phyloP scores from a whole-genome alignment of 371 early-diverging fungal genomes.

The Batkoa obscura region DNA sequence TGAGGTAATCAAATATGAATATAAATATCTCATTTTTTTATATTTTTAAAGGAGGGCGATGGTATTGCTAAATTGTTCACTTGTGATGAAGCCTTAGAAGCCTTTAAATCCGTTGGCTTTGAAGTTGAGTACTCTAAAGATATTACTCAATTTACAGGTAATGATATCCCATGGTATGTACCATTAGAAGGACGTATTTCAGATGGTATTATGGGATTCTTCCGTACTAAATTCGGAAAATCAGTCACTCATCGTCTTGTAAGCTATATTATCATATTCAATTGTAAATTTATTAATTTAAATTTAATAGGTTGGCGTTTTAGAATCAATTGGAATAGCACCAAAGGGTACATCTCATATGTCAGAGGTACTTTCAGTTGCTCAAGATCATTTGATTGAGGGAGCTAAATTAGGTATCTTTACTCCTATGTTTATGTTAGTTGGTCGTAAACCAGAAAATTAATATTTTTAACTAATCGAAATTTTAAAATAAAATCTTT shows the following conservation, averaged over 20 bases:
- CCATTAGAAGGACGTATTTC: slow-evolving; percentile 52
- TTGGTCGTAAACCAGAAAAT: slow-evolving; percentile 57
- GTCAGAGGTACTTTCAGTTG: slow-evolving; percentile 52
- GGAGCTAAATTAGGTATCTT: slow-evolving; percentile 60
- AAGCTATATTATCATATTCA: slow-evolving; percentile 8
- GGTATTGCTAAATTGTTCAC: slow-evolving; percentile 68
- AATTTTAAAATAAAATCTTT: too few species aligned
- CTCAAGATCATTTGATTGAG: slow-evolving; percentile 55
- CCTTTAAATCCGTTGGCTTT: slow-evolving; percentile 66
- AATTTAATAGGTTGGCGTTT: slow-evolving; percentile 10
- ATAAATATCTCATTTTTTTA: neutral
- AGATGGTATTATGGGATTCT: slow-evolving; percentile 30
- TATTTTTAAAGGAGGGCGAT: slow-evolving; percentile 37
- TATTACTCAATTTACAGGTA: slow-evolving; percentile 35
- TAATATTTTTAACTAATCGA: neutral
- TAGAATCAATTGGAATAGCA: slow-evolving; percentile 62
- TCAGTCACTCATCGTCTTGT: slow-evolving; percentile 12
- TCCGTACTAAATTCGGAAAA: slow-evolving; percentile 19
- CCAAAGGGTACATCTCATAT: slow-evolving; percentile 68
- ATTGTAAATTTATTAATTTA: neutral
- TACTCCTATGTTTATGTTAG: slow-evolving; percentile 87
- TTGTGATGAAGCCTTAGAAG: slow-evolving; percentile 42
- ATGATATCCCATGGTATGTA: slow-evolving; percentile 58
- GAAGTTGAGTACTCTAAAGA: slow-evolving; percentile 50
- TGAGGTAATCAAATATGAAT: slow-evolving; percentile 23